Evolutionary conservation across 768 basidiomycete genomes (phyloP).

Genomic region (Amanita thiersii): DNA sequence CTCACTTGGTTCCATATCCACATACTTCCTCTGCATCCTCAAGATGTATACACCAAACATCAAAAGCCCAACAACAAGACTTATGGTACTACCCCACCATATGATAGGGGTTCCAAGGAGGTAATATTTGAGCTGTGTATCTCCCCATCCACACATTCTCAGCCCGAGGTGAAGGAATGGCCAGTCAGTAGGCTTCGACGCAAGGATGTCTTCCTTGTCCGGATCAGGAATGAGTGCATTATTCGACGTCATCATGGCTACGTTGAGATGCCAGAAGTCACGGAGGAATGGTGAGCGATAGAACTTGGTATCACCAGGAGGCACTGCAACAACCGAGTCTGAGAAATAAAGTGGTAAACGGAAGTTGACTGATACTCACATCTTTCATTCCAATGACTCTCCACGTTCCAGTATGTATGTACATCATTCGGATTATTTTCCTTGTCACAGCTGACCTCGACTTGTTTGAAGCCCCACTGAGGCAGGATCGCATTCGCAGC

Average conservation of each 20-base stretch:
- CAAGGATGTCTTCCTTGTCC: conserved; percentile 97
- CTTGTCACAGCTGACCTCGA: conserved; percentile 91
- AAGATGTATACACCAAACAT: conserved; percentile 65
- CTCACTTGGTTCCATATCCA: conserved; percentile 84
- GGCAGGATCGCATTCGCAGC: conserved; percentile 87
- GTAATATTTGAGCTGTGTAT: conserved; percentile 84
- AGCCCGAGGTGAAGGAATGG: conserved; percentile 84
- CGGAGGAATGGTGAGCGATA: conserved; percentile 90
- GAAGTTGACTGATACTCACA: conserved; percentile 53
- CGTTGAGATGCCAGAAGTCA: conserved; percentile 98
- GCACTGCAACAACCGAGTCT: conserved; percentile 43
- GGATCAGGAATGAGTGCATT: conserved; percentile 96
- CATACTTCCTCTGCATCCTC: conserved; percentile 80
- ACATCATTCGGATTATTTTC: conserved; percentile 73
- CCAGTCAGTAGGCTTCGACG: conserved; percentile 90
- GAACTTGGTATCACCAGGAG: conserved; percentile 70
- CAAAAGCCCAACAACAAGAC: conserved; percentile 47
- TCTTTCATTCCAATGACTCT: conserved; percentile 94
- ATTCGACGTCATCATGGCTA: conserved; percentile 99
- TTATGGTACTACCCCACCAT: conserved; percentile 78
- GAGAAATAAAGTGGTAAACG: conserved; percentile 4
- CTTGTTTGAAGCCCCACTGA: conserved; percentile 99
- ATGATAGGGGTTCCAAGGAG: conserved; percentile 87
- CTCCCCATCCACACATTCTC: conserved; percentile 97
- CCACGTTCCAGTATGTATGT: conserved; percentile 98